Evolutionary conservation across 768 basidiomycete species (phyloP).

Genomic region (Collybiopsis luxurians): DNA sequence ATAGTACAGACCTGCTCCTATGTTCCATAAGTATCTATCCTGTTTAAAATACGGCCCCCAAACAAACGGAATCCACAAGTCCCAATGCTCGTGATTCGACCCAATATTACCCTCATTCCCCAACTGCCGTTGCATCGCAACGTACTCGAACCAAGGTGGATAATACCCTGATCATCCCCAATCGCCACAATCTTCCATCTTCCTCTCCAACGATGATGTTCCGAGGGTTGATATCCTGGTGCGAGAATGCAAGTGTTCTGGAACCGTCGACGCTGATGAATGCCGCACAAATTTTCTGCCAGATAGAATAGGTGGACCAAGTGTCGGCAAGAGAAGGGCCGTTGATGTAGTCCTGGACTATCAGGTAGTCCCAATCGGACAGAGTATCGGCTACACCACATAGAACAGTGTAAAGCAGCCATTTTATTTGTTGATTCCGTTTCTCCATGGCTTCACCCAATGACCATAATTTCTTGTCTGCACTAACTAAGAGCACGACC

Average conservation of each 20-base stretch:
- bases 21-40: too few relatives aligned
- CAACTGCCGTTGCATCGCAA: too few relatives aligned
- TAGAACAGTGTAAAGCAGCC: background rate
- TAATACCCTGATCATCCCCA: constrained; percentile 18
- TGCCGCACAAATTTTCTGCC: constrained; percentile 15
- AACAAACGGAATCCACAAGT: too few relatives aligned
- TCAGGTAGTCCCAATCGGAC: constrained; percentile 5
- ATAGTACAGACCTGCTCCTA: too few relatives aligned
- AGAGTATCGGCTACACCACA: background rate
- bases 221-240: constrained; percentile 17
- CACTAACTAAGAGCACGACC: too few relatives aligned
- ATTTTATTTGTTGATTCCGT: too few relatives aligned
- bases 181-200: constrained; percentile 19
- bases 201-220: constrained; percentile 16
- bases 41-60: too few relatives aligned
- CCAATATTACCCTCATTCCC: background rate
- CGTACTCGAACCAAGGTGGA: constrained; percentile 7
- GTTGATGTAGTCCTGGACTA: constrained; percentile 19
- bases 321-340: constrained; percentile 13
- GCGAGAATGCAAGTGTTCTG: constrained; percentile 19
- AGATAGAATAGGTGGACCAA: constrained; percentile 14
- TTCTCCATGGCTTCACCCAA: too few relatives aligned
- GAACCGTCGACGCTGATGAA: constrained; percentile 16
- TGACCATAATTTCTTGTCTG: too few relatives aligned
- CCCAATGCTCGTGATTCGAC: background rate